Percentiles rank a stretch among this genome's conserved stretches.
phyloP scores from a whole-genome alignment of 768 basidiomycete species.

The Cyathus striatus region DNA sequence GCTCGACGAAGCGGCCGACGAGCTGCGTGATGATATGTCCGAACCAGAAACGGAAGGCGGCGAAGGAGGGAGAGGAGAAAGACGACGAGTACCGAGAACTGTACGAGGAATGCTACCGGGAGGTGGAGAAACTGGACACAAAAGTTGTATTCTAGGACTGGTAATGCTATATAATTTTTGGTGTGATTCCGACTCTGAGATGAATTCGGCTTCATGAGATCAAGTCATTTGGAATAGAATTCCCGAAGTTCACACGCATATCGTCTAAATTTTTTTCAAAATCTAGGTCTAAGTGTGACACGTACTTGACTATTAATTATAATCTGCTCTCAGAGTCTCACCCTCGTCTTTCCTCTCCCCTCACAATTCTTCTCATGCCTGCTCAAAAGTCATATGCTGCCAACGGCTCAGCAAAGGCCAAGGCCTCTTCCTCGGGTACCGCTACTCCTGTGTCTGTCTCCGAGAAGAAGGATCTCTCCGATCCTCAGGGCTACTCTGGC shows the following conservation, averaged over 20 bases:
- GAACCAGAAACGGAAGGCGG: slow-evolving; percentile 63
- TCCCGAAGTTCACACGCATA: not conserved
- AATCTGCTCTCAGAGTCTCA: not conserved
- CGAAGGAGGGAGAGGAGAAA: slow-evolving; percentile 57
- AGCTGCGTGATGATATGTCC: slow-evolving; percentile 96
- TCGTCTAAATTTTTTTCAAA: not conserved
- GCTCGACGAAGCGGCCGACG: slow-evolving; percentile 96
- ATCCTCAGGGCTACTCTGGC: slow-evolving; percentile 25
- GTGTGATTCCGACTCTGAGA: no score
- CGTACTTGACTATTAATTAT: not conserved
- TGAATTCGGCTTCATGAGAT: no score
- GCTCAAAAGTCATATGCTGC: slow-evolving; percentile 42
- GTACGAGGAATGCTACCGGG: slow-evolving; percentile 81
- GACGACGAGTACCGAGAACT: slow-evolving; percentile 85
- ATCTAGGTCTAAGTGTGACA: no score
- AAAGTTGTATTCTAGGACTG: slow-evolving; percentile 54
- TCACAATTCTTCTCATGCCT: slow-evolving; percentile 46
- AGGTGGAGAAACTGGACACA: slow-evolving; percentile 79
- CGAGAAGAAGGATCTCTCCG: slow-evolving; percentile 39
- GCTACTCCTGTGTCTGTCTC: slow-evolving; percentile 39
- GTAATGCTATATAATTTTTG: slow-evolving; percentile 4
- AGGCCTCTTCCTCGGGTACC: slow-evolving; percentile 42
- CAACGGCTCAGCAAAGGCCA: slow-evolving; percentile 36
- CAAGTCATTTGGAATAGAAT: not conserved
- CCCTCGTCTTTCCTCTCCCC: slow-evolving; percentile 9